Percentiles rank a stretch among this genome's conserved stretches.
Evolutionary conservation across 345 rosid genomes (phyloP).

Genomic region (Citropsis articulata): DNA sequence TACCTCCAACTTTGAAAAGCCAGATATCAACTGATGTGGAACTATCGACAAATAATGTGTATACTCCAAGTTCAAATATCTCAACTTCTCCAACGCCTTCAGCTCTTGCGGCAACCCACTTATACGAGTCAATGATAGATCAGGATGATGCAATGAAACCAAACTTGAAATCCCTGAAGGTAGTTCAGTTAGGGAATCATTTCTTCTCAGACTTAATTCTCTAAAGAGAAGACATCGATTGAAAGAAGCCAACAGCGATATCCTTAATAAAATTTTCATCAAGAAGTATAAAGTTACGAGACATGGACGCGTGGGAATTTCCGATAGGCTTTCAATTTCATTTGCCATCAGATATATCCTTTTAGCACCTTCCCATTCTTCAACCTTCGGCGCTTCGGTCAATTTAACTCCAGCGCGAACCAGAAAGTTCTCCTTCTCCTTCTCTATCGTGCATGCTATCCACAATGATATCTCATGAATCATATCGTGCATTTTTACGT

Average conservation of each 20-base stretch:
- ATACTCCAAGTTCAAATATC: too few relatives aligned
- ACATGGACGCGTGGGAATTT: slow-evolving; percentile 9
- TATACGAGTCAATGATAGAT: too few relatives aligned
- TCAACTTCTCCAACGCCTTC: too few relatives aligned
- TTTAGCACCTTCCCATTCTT: slow-evolving; percentile 1
- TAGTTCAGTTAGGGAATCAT: too few relatives aligned
- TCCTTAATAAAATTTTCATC: too few relatives aligned
- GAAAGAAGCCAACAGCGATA: too few relatives aligned
- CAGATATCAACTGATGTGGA: neutral
- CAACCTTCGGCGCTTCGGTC: slow-evolving; percentile 7
- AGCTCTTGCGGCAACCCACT: too few relatives aligned
- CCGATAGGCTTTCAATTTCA: slow-evolving; percentile 12
- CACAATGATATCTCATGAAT: slow-evolving; percentile 40
- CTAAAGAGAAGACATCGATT: too few relatives aligned
- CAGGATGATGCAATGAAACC: too few relatives aligned
- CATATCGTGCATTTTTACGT: slow-evolving; percentile 42
- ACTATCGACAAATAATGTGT: fast-evolving
- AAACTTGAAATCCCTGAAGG: too few relatives aligned
- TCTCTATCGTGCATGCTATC: slow-evolving; percentile 19
- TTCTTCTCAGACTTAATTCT: too few relatives aligned
- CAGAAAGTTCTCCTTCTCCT: slow-evolving; percentile 6
- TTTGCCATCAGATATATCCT: slow-evolving; percentile 24
- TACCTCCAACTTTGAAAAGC: neutral
- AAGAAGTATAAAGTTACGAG: slow-evolving; percentile 31
- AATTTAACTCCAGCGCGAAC: slow-evolving; percentile 15